Conservation (phyloP, 2,329 filamentous ascomycete species). For the Coleophoma crateriformis region DNA sequence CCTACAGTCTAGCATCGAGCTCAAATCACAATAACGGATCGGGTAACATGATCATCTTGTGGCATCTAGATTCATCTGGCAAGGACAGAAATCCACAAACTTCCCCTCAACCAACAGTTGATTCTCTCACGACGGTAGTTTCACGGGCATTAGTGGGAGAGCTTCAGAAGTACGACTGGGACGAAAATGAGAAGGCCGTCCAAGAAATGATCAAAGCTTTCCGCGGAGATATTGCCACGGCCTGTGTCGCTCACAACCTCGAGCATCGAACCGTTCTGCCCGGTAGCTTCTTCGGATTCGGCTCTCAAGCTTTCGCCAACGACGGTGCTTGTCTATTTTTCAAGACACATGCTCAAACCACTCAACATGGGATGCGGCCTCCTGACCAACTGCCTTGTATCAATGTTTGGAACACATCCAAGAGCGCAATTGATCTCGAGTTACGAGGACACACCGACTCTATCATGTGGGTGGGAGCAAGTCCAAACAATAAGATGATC, state of each 20-base stretch:
- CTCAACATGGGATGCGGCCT: background rate
- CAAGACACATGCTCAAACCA: background rate
- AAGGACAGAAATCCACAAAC: background rate
- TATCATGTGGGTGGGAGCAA: slow-evolving; percentile 1
- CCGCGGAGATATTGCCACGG: background rate
- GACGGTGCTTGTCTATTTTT: background rate
- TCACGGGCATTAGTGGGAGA: background rate
- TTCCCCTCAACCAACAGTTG: background rate
- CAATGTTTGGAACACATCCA: background rate
- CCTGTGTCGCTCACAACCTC: background rate
- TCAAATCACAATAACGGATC: background rate
- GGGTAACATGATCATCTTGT: background rate
- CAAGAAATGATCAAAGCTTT: background rate
- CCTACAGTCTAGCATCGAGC: background rate
- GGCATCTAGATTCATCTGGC: background rate
- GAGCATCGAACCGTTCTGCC: background rate
- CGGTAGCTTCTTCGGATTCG: background rate
- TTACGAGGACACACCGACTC: background rate
- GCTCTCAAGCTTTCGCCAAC: background rate
- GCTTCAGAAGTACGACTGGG: background rate
- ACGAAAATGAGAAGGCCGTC: background rate
- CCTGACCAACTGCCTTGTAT: background rate
- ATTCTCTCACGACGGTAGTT: background rate
- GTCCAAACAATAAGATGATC: background rate
- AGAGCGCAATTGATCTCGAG: background rate